phyloP scores from a whole-genome alignment of 2,329 filamentous ascomycete species.

The Domatiomyces catenatus region DNA sequence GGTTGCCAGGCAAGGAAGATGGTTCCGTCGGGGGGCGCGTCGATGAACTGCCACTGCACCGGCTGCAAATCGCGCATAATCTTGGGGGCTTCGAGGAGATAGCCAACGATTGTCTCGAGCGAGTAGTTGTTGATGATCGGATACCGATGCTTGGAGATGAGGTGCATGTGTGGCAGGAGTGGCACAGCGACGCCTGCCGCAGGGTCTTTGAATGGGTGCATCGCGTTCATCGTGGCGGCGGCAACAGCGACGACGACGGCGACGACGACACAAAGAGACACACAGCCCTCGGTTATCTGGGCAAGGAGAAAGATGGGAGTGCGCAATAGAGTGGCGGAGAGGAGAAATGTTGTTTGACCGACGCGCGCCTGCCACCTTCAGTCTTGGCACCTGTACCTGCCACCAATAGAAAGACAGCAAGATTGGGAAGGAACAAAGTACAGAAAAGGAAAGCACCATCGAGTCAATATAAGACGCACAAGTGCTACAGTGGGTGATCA shows the following conservation, averaged over 20 bases:
- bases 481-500: neutral
- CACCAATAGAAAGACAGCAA: no score
- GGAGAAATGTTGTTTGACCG: neutral
- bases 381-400: no score
- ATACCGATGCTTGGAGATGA: slow-evolving; percentile 71
- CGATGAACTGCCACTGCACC: slow-evolving; percentile 87
- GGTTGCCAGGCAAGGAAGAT: slow-evolving; percentile 84
- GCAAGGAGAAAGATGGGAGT: neutral
- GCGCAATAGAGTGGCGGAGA: neutral
- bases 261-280: neutral
- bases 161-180: slow-evolving; percentile 67
- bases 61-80: slow-evolving; percentile 71
- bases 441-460: no score
- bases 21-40: slow-evolving; percentile 64
- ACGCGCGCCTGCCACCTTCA: neutral
- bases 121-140: slow-evolving; percentile 56
- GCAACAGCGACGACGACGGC: no score
- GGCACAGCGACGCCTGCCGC: slow-evolving; percentile 33
- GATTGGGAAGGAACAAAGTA: no score
- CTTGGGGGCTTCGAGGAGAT: slow-evolving; percentile 68
- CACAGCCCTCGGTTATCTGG: neutral
- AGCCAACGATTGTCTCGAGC: slow-evolving; percentile 63
- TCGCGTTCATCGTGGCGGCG: slow-evolving; percentile 4
- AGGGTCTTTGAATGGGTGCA: slow-evolving; percentile 29
- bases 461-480: neutral